Conservation (phyloP, 129 eudicot species). For the Lonicera japonica region DNA sequence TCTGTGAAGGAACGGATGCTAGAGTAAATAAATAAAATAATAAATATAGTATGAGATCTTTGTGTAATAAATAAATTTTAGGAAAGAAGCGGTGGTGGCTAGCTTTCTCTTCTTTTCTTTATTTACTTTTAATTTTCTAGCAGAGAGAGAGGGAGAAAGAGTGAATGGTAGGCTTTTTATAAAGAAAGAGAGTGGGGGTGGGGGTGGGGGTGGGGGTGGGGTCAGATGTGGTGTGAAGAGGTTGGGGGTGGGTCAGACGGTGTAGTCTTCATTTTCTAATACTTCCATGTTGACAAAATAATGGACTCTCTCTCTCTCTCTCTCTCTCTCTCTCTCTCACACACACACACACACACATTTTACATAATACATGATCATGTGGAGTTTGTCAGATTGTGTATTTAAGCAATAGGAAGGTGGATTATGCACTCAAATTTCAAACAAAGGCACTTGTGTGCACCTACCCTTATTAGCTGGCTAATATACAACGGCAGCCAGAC, state of each 20-base stretch:
- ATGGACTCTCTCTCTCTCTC: conserved; percentile 61
- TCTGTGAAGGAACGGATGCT: too few relatives aligned
- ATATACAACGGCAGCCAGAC: too few relatives aligned
- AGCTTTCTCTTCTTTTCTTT: too few relatives aligned
- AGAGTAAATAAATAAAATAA: too few relatives aligned
- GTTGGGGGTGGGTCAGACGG: conserved; percentile 17
- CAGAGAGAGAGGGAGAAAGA: conserved; percentile 27
- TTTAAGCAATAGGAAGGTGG: conserved; percentile 38
- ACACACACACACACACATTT: too few relatives aligned
- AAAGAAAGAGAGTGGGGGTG: neutral
- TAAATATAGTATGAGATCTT: too few relatives aligned
- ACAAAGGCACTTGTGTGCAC: too few relatives aligned
- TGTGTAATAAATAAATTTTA: too few relatives aligned
- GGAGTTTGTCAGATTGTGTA: conserved; percentile 69
- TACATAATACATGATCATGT: conserved; percentile 52
- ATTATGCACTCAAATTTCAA: conserved; percentile 27
- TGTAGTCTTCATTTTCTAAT: conserved; percentile 57
- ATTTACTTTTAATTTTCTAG: conserved; percentile 14
- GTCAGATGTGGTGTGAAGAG: conserved; percentile 27
- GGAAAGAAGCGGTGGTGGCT: too few relatives aligned
- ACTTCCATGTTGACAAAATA: conserved; percentile 79
- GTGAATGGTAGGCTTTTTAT: conserved; percentile 37
- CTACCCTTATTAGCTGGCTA: too few relatives aligned
- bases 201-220: neutral
- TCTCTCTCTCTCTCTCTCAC: conserved; percentile 40